Evolutionary conservation across 192 early-diverging fungal genomes (phyloP).

Genomic region (Backusella parvicylindrica): DNA sequence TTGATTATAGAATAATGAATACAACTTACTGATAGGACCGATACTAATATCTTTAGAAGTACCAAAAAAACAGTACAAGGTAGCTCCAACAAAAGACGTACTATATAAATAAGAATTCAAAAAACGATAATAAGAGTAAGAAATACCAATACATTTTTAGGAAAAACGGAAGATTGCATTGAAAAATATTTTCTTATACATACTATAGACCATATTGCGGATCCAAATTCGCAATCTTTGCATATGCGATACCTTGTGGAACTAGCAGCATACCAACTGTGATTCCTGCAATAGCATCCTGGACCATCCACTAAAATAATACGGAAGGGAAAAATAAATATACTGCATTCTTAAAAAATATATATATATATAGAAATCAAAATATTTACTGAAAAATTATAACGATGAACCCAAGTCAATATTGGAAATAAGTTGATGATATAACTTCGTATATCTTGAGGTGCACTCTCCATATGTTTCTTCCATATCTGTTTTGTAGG

Average conservation of each 20-base stretch:
- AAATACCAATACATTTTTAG: neutral
- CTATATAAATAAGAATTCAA: slow-evolving; percentile 24
- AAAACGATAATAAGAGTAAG: neutral
- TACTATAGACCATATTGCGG: slow-evolving; percentile 75
- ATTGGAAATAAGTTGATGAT: slow-evolving; percentile 28
- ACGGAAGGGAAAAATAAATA: neutral
- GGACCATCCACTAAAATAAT: slow-evolving; percentile 47
- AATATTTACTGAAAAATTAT: slow-evolving; percentile 17
- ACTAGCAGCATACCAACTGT: slow-evolving; percentile 74
- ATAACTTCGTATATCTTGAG: slow-evolving; percentile 7
- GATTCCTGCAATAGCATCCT: slow-evolving; percentile 68
- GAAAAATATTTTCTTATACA: neutral
- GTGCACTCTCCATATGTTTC: neutral
- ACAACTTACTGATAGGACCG: slow-evolving; percentile 36
- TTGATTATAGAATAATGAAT: neutral
- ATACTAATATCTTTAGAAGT: slow-evolving; percentile 74
- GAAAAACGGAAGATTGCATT: neutral
- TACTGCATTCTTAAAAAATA: neutral
- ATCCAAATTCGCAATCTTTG: slow-evolving; percentile 70
- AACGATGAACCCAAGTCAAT: slow-evolving; percentile 27
- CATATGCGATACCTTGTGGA: slow-evolving; percentile 73
- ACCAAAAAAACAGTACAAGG: slow-evolving; percentile 67
- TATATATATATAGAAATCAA: neutral
- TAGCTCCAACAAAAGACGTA: slow-evolving; percentile 59
- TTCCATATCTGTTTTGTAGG: neutral